Conservation (phyloP, 2,329 filamentous ascomycete genomes). For the Paecilomyces niveus region DNA sequence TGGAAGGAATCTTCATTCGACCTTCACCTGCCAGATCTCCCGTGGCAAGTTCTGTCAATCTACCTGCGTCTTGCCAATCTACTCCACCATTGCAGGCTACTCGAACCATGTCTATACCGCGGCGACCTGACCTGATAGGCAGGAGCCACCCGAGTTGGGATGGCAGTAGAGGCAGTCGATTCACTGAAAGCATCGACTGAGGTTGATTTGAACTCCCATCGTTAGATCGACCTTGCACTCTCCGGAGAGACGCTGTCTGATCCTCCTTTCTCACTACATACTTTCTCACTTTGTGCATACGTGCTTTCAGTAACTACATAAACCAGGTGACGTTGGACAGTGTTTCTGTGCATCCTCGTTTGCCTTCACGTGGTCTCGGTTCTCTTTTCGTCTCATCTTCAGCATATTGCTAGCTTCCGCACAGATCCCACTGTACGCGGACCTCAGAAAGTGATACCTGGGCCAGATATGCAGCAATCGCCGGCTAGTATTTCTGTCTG, state of each 20-base stretch:
- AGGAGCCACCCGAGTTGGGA: constrained; percentile 36
- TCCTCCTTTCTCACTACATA: not conserved
- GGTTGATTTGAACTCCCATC: not conserved
- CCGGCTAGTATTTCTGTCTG: not conserved
- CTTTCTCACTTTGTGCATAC: not conserved
- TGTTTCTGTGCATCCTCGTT: not conserved
- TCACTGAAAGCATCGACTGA: constrained; percentile 28
- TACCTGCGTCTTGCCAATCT: constrained; percentile 13
- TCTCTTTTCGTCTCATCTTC: not conserved
- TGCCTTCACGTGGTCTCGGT: not conserved
- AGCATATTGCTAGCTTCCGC: not conserved
- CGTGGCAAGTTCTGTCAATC: constrained; percentile 27
- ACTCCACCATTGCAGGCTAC: constrained; percentile 15
- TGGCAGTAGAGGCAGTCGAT: constrained; percentile 40
- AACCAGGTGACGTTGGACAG: not conserved
- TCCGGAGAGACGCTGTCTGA: not conserved
- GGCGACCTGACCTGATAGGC: constrained; percentile 33
- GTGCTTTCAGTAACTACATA: not conserved
- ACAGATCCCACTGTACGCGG: not conserved
- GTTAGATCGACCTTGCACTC: not conserved
- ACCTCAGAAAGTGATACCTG: not conserved
- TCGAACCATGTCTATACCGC: constrained; percentile 16
- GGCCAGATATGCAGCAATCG: not conserved
- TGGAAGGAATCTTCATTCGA: constrained; percentile 29
- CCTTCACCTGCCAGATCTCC: constrained; percentile 39